These are phyloP conservation scores for Stenogyne calaminthoides DNA, from an alignment of 305 asterid genomes.

Conservation along the genomic window DNA sequence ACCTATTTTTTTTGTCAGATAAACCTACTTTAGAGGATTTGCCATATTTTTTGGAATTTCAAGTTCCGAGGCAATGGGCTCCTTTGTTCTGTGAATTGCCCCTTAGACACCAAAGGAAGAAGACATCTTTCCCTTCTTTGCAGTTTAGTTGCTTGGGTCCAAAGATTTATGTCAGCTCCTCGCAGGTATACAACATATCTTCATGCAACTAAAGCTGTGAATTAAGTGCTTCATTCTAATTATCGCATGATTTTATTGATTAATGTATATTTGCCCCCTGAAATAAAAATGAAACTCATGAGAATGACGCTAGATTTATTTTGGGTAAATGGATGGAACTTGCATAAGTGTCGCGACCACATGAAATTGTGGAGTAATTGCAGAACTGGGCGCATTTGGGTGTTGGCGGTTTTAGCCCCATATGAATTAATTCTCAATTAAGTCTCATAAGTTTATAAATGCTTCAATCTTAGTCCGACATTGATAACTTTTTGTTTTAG, in stretches of 20 bases:
- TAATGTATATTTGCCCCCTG: background rate
- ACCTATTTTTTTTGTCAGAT: slow-evolving; percentile 45
- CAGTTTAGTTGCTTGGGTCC: slow-evolving; percentile 87
- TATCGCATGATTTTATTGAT: background rate
- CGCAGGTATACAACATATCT: slow-evolving; percentile 58
- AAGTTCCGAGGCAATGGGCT: slow-evolving; percentile 97
- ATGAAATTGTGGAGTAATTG: too few species aligned
- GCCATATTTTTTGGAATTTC: slow-evolving; percentile 90
- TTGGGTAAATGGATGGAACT: background rate
- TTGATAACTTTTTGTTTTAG: too few species aligned
- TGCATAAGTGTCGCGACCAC: background rate
- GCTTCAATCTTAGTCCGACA: too few species aligned
- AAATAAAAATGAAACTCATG: background rate
- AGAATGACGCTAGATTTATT: too few species aligned
- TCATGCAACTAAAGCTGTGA: slow-evolving; percentile 7
- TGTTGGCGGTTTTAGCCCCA: too few species aligned
- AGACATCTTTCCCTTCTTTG: slow-evolving; percentile 66
- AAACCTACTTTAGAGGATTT: slow-evolving; percentile 89
- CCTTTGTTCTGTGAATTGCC: slow-evolving; percentile 93
- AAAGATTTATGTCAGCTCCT: slow-evolving; percentile 65
- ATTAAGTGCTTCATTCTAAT: background rate
- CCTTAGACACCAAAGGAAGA: slow-evolving; percentile 86
- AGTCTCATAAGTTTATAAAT: too few species aligned
- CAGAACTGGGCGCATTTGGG: too few species aligned
- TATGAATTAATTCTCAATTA: too few species aligned